Conservation (phyloP, 305 asterid genomes). For the Fraxinus velutina region DNA sequence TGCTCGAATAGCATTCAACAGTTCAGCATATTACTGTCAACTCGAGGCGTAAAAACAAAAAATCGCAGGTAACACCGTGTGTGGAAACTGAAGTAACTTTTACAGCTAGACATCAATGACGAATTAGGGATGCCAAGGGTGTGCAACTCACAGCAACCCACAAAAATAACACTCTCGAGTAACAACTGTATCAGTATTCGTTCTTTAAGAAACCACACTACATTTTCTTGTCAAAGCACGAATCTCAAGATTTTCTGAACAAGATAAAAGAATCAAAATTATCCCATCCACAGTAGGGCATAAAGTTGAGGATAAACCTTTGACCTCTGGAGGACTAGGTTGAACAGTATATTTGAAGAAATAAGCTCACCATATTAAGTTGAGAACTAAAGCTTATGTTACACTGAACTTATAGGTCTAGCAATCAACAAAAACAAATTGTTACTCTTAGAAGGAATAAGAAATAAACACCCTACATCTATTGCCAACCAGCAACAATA, state of each 20-base stretch:
- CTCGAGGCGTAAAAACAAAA: not conserved
- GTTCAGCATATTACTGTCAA: constrained; percentile 11
- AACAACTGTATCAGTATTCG: not conserved
- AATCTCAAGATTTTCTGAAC: not conserved
- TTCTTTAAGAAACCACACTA: not conserved
- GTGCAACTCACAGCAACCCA: not conserved
- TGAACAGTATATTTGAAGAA: constrained; percentile 8
- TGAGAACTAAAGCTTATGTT: not conserved
- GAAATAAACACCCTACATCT: constrained; percentile 6
- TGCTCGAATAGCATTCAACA: constrained; percentile 31
- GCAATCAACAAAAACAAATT: not conserved
- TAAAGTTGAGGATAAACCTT: not conserved
- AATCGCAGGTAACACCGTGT: not conserved
- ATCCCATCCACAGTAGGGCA: constrained; percentile 1
- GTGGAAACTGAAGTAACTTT: not conserved
- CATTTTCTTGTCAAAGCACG: not conserved
- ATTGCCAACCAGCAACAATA: not conserved
- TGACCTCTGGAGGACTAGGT: constrained; percentile 13
- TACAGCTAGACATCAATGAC: constrained; percentile 1
- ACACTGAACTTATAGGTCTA: not conserved
- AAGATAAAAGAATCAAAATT: not conserved
- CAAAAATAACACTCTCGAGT: constrained; percentile 9
- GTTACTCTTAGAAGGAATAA: not conserved
- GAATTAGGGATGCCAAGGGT: not conserved
- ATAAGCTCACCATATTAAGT: not conserved